phyloP scores from a whole-genome alignment of 2,329 filamentous ascomycete species.

The Scytalidium sp. region DNA sequence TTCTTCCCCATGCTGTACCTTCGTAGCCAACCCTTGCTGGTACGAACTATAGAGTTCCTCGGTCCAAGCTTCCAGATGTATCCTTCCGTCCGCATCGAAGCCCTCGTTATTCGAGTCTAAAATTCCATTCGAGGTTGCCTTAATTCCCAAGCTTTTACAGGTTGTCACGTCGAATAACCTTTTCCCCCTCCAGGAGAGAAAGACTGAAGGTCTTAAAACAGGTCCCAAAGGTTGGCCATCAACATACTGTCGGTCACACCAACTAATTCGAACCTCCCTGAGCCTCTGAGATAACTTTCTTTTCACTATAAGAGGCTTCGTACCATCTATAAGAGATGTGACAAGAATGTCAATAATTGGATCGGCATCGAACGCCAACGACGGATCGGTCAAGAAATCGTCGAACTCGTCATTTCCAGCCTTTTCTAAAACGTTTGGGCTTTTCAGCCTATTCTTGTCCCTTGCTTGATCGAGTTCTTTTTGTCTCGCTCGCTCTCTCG shows the following conservation, averaged over 20 bases:
- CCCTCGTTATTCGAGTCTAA: conserved; percentile 32
- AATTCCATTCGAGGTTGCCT: conserved; percentile 34
- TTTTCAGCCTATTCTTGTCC: background rate
- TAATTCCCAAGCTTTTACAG: conserved; percentile 64
- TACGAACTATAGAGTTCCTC: conserved; percentile 52
- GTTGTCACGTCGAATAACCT: conserved; percentile 75
- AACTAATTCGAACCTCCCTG: conserved; percentile 63
- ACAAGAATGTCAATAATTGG: conserved; percentile 63
- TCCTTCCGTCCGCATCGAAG: conserved; percentile 47
- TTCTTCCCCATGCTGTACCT: conserved; percentile 7
- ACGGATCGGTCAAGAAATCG: background rate
- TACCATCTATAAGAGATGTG: conserved; percentile 60
- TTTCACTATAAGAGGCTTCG: conserved; percentile 59
- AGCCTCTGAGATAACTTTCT: conserved; percentile 67
- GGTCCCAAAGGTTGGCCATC: conserved; percentile 31
- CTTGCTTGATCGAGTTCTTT: conserved; percentile 12
- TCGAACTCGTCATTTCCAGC: background rate
- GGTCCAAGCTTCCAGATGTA: conserved; percentile 80
- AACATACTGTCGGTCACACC: conserved; percentile 62
- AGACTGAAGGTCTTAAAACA: conserved; percentile 51
- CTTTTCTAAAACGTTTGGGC: background rate
- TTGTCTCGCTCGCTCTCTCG: conserved; percentile 21
- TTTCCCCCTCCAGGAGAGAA: conserved; percentile 76
- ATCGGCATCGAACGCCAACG: conserved; percentile 29
- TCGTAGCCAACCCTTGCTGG: conserved; percentile 11